Evolutionary conservation across 148 eudicot genomes (phyloP).

Genomic region (Fagopyrum tataricum): DNA sequence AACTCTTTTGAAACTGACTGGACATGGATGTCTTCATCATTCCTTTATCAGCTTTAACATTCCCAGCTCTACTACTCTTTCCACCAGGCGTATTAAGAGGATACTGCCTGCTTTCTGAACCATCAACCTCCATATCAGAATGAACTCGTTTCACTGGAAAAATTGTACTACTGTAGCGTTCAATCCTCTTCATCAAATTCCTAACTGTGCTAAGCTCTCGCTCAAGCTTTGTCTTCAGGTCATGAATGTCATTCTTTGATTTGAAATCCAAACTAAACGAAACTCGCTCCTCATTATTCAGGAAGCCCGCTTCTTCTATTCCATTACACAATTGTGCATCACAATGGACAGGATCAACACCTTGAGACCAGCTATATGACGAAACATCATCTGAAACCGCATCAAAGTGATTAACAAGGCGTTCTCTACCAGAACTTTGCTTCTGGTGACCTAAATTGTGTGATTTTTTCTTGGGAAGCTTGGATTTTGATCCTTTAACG

Average conservation of each 20-base stretch:
- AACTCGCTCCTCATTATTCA: slow-evolving; percentile 39
- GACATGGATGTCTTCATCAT: slow-evolving; percentile 48
- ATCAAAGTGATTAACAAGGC: slow-evolving; percentile 23
- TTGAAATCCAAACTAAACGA: slow-evolving; percentile 47
- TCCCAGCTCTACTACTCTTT: slow-evolving; percentile 39
- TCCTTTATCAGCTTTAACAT: slow-evolving; percentile 54
- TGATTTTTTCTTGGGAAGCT: slow-evolving; percentile 12
- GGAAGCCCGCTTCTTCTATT: slow-evolving; percentile 28
- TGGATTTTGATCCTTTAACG: slow-evolving; percentile 32
- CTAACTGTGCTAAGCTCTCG: slow-evolving; percentile 61
- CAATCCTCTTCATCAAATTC: slow-evolving; percentile 60
- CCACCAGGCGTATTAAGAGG: slow-evolving; percentile 47
- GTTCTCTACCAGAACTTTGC: slow-evolving; percentile 18
- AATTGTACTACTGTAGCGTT: slow-evolving; percentile 29
- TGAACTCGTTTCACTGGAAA: slow-evolving; percentile 35
- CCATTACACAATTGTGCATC: slow-evolving; percentile 27
- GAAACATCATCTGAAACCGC: slow-evolving; percentile 32
- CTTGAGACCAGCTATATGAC: slow-evolving; percentile 23
- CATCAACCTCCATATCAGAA: slow-evolving; percentile 39
- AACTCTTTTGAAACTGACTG: slow-evolving; percentile 17
- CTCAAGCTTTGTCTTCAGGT: slow-evolving; percentile 62
- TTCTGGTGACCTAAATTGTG: slow-evolving; percentile 23
- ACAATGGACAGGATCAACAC: background rate
- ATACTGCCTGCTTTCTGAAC: slow-evolving; percentile 33
- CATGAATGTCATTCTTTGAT: slow-evolving; percentile 65